Base-by-base conservation (phyloP, 2,329 filamentous ascomycete genomes). In the Epichloe glyceriae region DNA sequence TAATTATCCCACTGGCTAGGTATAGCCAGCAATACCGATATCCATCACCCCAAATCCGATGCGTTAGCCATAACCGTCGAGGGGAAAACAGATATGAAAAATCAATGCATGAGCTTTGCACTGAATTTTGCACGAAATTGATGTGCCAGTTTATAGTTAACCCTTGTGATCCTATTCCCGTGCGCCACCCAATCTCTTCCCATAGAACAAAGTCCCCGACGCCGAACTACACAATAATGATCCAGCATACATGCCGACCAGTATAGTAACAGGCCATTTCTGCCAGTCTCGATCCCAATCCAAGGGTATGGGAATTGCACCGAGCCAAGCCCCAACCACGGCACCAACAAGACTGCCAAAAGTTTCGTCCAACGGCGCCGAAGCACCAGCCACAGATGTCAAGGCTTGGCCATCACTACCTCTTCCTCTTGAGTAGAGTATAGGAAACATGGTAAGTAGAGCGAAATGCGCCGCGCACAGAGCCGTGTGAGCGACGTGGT, bases 201-300 rank as follows among this genome's bases (percentile, higher is more conserved):
- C 75, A 57, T 70, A 74, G 6, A 70, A 66, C 52, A 77, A 47
- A 1, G 67, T 70, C 3, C 76, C 77, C 0, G 83, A 82, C 17
- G 81, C 56, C 50, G 80, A 61, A 62, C 85, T 83, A 1, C 89
- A 89, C 12, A 87, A 57, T 1, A 80, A 73, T 66, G 86, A 89
- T 1, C 93, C 93, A 5, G 80, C 68, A 67, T 95, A 97, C 17
- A 86, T 75, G 3, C 93, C 93, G 2, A 79, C 82, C 4, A 97
- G 69, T 52, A 98, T 86, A 0, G 93, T 98, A 46, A 97, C 84
- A 0, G 93, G 93, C 86, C 91, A 98, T 66, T 85, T 87, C 78
- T 98, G 93, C 93, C 93, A 98, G 59, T 95, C 89, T n/a, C 93
- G 82, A 66, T 98, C 93, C 91, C 91, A 97, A 66, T 98, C 93